A percentile compares a stretch with the other conserved stretches of the same genome.
Conservation (phyloP, 495 filamentous ascomycete genomes). For the Ascobolus immersus region DNA sequence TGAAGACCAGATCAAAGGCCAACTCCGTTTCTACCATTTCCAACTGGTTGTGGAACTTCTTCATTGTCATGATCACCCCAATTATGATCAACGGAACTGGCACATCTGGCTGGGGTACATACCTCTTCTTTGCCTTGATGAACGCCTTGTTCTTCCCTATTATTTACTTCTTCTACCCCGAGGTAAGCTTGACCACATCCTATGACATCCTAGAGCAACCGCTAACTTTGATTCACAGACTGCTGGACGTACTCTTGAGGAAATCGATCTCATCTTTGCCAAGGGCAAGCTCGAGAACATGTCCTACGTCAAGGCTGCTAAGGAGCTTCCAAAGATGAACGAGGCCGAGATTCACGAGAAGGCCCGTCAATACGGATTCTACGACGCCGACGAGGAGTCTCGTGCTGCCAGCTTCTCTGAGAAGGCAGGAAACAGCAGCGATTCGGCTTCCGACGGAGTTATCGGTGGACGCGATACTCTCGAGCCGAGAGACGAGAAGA, state of each 20-base stretch:
- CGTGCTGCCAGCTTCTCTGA: too few species aligned
- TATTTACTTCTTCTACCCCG: constrained; percentile 57
- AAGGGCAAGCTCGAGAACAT: constrained; percentile 56
- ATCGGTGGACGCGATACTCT: too few species aligned
- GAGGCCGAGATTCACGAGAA: constrained; percentile 38
- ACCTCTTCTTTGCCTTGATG: constrained; percentile 49
- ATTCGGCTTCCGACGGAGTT: too few species aligned
- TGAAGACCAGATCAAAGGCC: constrained; percentile 47
- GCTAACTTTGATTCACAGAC: too few species aligned
- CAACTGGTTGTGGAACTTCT: constrained; percentile 65
- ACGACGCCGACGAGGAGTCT: too few species aligned
- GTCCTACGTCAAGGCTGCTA: constrained; percentile 41
- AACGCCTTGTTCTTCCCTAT: constrained; percentile 47
- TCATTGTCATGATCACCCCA: constrained; percentile 59
- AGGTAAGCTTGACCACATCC: too few species aligned
- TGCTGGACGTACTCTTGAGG: constrained; percentile 39
- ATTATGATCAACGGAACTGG: constrained; percentile 41
- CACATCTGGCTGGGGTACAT: constrained; percentile 54
- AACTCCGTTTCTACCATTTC: constrained; percentile 51
- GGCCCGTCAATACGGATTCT: constrained; percentile 36
- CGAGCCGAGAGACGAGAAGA: too few species aligned
- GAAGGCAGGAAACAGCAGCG: too few species aligned
- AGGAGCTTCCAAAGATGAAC: constrained; percentile 40
- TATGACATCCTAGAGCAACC: too few species aligned
- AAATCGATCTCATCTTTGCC: constrained; percentile 59